These are phyloP conservation scores for Trypanosomatidae sp. DNA, from an alignment of 208 protist genomes.

Conservation along the genomic window DNA sequence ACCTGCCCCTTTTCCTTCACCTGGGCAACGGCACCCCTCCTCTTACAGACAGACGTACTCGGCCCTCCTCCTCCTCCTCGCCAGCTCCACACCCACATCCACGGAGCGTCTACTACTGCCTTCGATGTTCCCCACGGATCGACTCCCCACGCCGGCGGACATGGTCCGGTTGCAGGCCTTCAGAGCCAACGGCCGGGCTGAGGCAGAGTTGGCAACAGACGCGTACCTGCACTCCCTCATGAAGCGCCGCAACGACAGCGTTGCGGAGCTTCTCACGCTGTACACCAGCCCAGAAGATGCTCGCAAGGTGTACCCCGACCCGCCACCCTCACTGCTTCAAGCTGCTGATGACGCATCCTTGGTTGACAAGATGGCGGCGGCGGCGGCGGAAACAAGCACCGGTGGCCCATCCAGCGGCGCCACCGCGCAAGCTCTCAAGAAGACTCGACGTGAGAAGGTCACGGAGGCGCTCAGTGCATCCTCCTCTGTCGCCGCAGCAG, in stretches of 20 bases:
- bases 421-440: slow-evolving; percentile 12
- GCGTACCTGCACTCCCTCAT: slow-evolving; percentile 6
- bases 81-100: background rate
- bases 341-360: background rate
- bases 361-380: background rate
- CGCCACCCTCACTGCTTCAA: slow-evolving; percentile 22
- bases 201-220: slow-evolving; percentile 6
- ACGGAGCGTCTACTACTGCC: background rate
- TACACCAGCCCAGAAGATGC: slow-evolving; percentile 43
- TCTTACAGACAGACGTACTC: background rate
- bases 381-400: background rate
- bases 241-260: slow-evolving; percentile 3
- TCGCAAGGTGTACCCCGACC: slow-evolving; percentile 36
- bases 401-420: slow-evolving; percentile 1
- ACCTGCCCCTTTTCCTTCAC: background rate
- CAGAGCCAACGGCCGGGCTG: background rate
- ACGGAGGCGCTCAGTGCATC: slow-evolving; percentile 13
- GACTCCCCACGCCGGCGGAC: slow-evolving; percentile 9
- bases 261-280: slow-evolving; percentile 32
- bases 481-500: background rate
- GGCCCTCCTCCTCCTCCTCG: background rate
- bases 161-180: slow-evolving; percentile 20
- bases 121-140: slow-evolving; percentile 21
- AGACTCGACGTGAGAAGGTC: slow-evolving; percentile 18
- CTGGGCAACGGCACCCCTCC: background rate